These are phyloP conservation scores for Pinus tabuliformis DNA, from an alignment of 75 land plant genomes.

Conservation along the genomic window DNA sequence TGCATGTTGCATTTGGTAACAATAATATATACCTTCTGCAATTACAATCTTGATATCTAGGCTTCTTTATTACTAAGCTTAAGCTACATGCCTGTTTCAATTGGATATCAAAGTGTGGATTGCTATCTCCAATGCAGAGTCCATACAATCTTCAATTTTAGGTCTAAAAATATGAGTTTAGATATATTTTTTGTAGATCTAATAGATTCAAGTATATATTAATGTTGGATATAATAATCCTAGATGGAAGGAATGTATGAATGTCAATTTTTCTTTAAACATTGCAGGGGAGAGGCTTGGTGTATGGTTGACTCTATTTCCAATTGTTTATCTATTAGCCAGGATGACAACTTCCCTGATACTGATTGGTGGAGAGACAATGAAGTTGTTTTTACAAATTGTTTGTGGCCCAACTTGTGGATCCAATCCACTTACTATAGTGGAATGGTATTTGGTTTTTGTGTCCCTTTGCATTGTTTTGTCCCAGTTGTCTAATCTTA, in stretches of 20 bases:
- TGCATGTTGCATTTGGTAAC: slow-evolving; percentile 74
- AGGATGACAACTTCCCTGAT: slow-evolving; percentile 58
- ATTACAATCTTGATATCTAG: too few species aligned
- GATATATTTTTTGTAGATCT: neutral
- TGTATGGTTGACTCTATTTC: slow-evolving; percentile 42
- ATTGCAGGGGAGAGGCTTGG: slow-evolving; percentile 51
- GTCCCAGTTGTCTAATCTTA: slow-evolving; percentile 65
- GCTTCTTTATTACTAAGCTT: too few species aligned
- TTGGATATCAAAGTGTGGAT: too few species aligned
- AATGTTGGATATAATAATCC: neutral
- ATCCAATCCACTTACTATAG: slow-evolving; percentile 31
- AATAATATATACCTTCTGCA: neutral
- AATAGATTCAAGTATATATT: too few species aligned
- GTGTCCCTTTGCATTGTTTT: slow-evolving; percentile 52
- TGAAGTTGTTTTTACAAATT: slow-evolving; percentile 54
- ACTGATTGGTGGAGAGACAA: slow-evolving; percentile 54
- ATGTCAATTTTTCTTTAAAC: neutral
- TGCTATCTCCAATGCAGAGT: neutral
- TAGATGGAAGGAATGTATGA: neutral
- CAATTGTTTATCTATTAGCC: slow-evolving; percentile 58
- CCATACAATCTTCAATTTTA: neutral
- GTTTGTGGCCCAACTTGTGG: slow-evolving; percentile 46
- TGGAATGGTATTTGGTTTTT: slow-evolving; percentile 65
- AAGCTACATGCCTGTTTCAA: too few species aligned
- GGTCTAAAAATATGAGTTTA: neutral